A percentile compares a stretch with the other conserved stretches of the same genome.
Conservation (phyloP, 768 basidiomycete species). For the Boletus huronensis region DNA sequence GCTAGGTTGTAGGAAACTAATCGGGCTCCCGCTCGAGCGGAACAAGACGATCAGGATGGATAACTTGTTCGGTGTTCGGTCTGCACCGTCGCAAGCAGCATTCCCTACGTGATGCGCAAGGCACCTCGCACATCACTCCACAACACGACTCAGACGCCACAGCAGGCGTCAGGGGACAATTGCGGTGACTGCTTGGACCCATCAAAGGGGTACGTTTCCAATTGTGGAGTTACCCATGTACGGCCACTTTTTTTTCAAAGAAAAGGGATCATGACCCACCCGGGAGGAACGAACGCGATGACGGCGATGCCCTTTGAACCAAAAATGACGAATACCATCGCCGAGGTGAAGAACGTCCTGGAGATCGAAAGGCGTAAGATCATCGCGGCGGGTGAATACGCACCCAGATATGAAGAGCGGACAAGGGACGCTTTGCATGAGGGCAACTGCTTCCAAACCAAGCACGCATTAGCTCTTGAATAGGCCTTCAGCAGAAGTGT, state of each 20-base stretch:
- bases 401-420: neutral
- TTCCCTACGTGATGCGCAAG: neutral
- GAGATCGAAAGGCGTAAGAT: neutral
- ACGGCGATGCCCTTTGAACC: neutral
- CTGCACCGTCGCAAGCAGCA: neutral
- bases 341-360: neutral
- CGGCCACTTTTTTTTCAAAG: neutral
- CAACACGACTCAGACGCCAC: neutral
- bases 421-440: neutral
- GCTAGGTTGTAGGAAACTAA: neutral
- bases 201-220: neutral
- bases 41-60: neutral
- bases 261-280: neutral
- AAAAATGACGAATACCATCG: neutral
- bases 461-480: neutral
- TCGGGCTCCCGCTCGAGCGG: neutral
- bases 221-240: neutral
- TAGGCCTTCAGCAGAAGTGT: neutral
- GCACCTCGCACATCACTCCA: neutral
- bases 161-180: neutral
- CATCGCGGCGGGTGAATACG: neutral
- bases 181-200: neutral
- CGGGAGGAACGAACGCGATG: neutral
- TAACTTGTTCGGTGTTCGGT: neutral
- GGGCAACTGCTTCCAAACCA: neutral